Conservation (phyloP, 768 basidiomycete genomes). For the Lactarius pseudohatsudake region DNA sequence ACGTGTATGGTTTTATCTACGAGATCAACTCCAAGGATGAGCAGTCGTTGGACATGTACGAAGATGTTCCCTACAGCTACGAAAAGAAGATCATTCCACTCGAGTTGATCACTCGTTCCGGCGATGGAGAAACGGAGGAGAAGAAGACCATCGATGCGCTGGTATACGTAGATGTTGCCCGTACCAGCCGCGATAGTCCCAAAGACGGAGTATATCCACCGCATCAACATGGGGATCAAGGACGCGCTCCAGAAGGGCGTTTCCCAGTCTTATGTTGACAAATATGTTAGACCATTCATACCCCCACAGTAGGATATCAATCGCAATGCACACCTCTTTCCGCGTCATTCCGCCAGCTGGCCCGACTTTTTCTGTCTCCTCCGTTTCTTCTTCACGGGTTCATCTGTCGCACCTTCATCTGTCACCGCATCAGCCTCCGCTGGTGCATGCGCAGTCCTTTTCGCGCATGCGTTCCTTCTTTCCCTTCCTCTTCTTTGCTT, state of each 20-base stretch:
- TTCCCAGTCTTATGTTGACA: slow-evolving; percentile 19
- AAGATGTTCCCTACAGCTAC: slow-evolving; percentile 1
- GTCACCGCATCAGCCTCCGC: slow-evolving; percentile 30
- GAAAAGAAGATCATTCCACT: slow-evolving; percentile 15
- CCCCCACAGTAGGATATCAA: neutral
- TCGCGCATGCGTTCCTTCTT: slow-evolving; percentile 66
- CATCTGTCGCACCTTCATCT: slow-evolving; percentile 18
- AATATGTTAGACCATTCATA: slow-evolving; percentile 26
- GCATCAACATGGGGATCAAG: slow-evolving; percentile 20
- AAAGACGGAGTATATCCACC: slow-evolving; percentile 25
- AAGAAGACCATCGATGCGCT: slow-evolving; percentile 8
- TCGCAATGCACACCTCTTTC: neutral
- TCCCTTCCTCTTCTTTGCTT: slow-evolving; percentile 62
- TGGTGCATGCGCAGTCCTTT: slow-evolving; percentile 39
- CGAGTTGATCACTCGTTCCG: neutral
- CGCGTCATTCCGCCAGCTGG: slow-evolving; percentile 1
- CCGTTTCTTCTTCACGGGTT: slow-evolving; percentile 41
- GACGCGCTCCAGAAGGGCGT: slow-evolving; percentile 17
- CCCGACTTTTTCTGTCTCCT: slow-evolving; percentile 41
- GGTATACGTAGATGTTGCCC: slow-evolving; percentile 17
- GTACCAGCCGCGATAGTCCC: slow-evolving; percentile 15
- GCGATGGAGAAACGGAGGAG: neutral
- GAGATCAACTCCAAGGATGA: slow-evolving; percentile 19
- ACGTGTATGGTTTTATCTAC: slow-evolving; percentile 21
- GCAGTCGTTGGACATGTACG: slow-evolving; percentile 13